Percentiles rank a stretch among this genome's conserved stretches.
Evolutionary conservation across 495 filamentous ascomycete species (phyloP).

Genomic region (Bombardia bombarda): DNA sequence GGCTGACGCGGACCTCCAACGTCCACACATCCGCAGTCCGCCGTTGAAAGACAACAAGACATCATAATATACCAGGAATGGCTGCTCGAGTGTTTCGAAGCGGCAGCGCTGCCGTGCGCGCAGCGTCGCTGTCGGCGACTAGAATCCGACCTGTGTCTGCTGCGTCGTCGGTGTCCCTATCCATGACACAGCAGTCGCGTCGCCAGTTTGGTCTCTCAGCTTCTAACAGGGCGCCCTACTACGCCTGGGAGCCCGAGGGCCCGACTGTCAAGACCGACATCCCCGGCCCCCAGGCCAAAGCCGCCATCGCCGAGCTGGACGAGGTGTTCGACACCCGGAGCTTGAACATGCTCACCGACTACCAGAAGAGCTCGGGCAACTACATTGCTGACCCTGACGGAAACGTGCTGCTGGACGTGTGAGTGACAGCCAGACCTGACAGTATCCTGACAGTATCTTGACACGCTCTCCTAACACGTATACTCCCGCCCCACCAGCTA

Average conservation of each 20-base stretch:
- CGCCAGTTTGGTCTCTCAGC: slow-evolving; percentile 23
- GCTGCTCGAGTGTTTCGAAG: neutral
- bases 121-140: too few species aligned
- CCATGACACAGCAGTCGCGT: slow-evolving; percentile 3
- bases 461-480: too few species aligned
- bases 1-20: too few species aligned
- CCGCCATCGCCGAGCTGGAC: slow-evolving; percentile 53
- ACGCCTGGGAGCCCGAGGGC: slow-evolving; percentile 61
- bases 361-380: slow-evolving; percentile 61
- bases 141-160: slow-evolving; percentile 15
- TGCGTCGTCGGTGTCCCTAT: neutral
- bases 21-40: too few species aligned
- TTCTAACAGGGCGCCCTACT: slow-evolving; percentile 42
- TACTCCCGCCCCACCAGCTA: slow-evolving; percentile 50
- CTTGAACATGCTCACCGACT: slow-evolving; percentile 89
- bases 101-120: slow-evolving; percentile 1
- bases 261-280: slow-evolving; percentile 71
- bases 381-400: slow-evolving; percentile 88
- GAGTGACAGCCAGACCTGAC: slow-evolving; percentile 37
- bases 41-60: neutral
- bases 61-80: neutral
- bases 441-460: too few species aligned
- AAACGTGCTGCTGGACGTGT: slow-evolving; percentile 73
- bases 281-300: slow-evolving; percentile 73
- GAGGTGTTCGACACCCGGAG: slow-evolving; percentile 89